Percentiles rank a stretch among this genome's conserved stretches.
phyloP scores from a whole-genome alignment of 306 rosid genomes.

The Pachyrhizus erosus region DNA sequence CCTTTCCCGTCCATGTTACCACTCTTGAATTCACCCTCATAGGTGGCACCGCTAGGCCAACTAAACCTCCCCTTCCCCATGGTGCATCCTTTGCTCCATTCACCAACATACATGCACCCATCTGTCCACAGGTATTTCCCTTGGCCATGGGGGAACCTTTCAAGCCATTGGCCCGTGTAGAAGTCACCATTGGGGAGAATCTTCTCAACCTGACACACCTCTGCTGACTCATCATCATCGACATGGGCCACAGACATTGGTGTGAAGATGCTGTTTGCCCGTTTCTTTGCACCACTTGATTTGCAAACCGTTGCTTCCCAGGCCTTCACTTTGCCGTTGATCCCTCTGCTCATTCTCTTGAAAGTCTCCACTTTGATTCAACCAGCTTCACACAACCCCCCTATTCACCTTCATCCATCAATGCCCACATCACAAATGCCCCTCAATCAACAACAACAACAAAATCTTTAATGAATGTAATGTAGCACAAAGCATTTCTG shows the following conservation, averaged over 20 bases:
- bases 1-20: slow-evolving; percentile 87
- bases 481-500: slow-evolving; percentile 32
- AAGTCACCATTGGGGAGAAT: slow-evolving; percentile 72
- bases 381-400: slow-evolving; percentile 4
- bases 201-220: slow-evolving; percentile 59
- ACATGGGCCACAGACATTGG: slow-evolving; percentile 90
- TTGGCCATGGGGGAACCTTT: slow-evolving; percentile 67
- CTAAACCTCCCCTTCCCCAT: slow-evolving; percentile 82
- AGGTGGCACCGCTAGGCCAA: slow-evolving; percentile 95
- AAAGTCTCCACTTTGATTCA: slow-evolving; percentile 39
- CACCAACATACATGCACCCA: slow-evolving; percentile 93
- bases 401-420: slow-evolving; percentile 53
- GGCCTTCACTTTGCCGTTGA: slow-evolving; percentile 58
- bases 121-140: slow-evolving; percentile 90
- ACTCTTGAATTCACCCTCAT: slow-evolving; percentile 81
- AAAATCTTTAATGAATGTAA: slow-evolving; percentile 14
- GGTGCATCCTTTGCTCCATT: slow-evolving; percentile 74
- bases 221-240: slow-evolving; percentile 69
- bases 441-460: slow-evolving; percentile 18
- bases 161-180: slow-evolving; percentile 79
- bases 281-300: slow-evolving; percentile 68
- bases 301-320: slow-evolving; percentile 75
- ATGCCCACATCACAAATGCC: slow-evolving; percentile 42
- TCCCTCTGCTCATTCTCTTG: slow-evolving; percentile 80
- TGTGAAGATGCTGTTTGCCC: slow-evolving; percentile 64